Conservation (phyloP, 2,329 filamentous ascomycete species). For the Phaeosphaeriaceae sp. region DNA sequence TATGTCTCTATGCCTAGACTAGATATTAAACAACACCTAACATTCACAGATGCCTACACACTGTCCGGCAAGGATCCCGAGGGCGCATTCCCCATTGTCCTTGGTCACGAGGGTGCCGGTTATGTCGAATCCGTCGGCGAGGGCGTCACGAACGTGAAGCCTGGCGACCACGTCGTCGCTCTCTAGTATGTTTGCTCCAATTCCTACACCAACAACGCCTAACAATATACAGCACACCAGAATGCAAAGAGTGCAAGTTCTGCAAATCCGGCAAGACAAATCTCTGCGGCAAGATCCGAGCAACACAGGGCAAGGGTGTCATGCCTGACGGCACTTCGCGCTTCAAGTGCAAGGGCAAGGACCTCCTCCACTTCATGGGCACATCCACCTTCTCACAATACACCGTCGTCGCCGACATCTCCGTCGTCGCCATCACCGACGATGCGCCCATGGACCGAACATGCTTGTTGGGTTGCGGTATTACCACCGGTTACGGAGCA, state of each 20-base stretch:
- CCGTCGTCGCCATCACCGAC: conserved; percentile 88
- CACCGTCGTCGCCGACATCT: conserved; percentile 98
- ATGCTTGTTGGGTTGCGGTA: conserved; percentile 95
- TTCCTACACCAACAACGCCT: conserved; percentile 10
- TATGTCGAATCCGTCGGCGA: conserved; percentile 72
- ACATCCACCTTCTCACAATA: conserved; percentile 99
- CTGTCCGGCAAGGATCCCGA: conserved; percentile 88
- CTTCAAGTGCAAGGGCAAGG: conserved; percentile 93
- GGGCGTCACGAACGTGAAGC: conserved; percentile 92
- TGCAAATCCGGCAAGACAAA: conserved; percentile 99
- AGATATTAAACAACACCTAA: background rate
- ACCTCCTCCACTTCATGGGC: conserved; percentile 98
- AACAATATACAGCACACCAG: conserved; percentile 74
- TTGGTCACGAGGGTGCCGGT: conserved; percentile 52
- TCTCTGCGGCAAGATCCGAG: conserved; percentile 97
- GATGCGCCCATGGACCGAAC: conserved; percentile 95
- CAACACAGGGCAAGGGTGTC: conserved; percentile 92
- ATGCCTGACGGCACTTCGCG: conserved; percentile 97
- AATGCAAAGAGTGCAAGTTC: conserved; percentile 99
- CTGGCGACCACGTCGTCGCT: conserved; percentile 79
- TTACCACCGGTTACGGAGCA: conserved; percentile 97
- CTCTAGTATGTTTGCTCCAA: conserved; percentile 47
- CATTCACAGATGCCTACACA: conserved; percentile 65
- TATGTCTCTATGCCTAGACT: conserved; percentile 49
- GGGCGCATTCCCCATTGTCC: conserved; percentile 59